Percentiles rank a stretch among this genome's conserved stretches.
phyloP scores from a whole-genome alignment of 495 filamentous ascomycete species.

The Tuber magnatum region DNA sequence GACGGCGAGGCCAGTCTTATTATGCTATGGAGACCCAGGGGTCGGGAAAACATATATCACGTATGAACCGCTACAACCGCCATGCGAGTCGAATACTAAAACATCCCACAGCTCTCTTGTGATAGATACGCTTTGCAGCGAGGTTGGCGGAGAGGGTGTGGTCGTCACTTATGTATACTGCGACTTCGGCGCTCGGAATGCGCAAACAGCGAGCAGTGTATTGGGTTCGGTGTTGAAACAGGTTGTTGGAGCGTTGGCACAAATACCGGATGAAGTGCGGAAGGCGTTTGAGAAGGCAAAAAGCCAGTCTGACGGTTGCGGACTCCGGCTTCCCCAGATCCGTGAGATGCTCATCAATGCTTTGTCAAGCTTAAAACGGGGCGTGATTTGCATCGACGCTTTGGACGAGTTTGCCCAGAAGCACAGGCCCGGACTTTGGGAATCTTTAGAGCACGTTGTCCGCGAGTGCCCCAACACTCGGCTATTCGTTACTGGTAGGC shows the following conservation, averaged over 20 bases:
- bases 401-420: background rate
- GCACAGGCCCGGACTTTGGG: background rate
- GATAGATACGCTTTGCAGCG: background rate
- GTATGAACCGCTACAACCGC: background rate
- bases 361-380: background rate
- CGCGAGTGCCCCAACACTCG: background rate
- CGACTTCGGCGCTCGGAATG: background rate
- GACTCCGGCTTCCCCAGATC: background rate
- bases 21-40: background rate
- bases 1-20: background rate
- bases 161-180: background rate
- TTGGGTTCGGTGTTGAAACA: background rate
- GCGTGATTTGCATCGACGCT: background rate
- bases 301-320: background rate
- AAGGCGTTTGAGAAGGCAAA: background rate
- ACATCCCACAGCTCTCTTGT: background rate
- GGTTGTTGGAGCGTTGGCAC: background rate
- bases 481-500: background rate
- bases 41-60: background rate
- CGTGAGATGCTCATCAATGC: background rate
- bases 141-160: background rate
- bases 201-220: background rate
- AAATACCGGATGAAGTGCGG: background rate
- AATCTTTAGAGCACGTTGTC: background rate
- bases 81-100: background rate